Base-by-base conservation (phyloP, 73 alveolate species). In the Paramecium tetraurelia region DNA sequence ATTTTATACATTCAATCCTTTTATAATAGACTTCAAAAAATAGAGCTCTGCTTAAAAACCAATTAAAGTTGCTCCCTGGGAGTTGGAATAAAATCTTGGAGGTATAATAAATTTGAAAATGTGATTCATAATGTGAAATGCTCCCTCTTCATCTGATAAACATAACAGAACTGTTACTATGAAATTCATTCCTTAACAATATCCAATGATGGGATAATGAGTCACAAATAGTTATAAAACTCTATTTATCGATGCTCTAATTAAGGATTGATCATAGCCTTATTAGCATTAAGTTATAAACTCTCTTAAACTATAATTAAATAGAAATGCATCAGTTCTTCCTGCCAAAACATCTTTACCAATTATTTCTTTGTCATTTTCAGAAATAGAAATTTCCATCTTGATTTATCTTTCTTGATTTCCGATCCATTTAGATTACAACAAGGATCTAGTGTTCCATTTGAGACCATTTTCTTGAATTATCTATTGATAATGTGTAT, bases 81-180 rank as follows among this genome's bases (percentile, higher is more conserved):
- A 31, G 21, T 21, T 48, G 27, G 77, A 80, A 22, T 80, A 80
- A 36, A 80, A 80, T 80, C 77, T 40, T 40, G 90, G 68, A 44
- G 90, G 90, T 72, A 80, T 48, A 1, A 80, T 80, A 10, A 14
- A 31, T 21, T 40, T 43, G 14, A 80, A 80, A 9, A 80, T 24
- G 14, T 80, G 72, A 80, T 33, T 43, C 90, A 80, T 80, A 22
- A 80, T 31, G 10, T 80, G 75, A 46, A 80, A 80, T 40, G 90
- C 90, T 22, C 90, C 90, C 21, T 80, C 76, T 44, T 44, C 90
- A 80, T 80, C 90, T 80, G 90, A 12, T 4, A 80, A 16, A 44
- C 90, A 80, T 7, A 80, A 21, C 4, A 80, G 8, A 10, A 80
- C 7, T 80, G 72, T 43, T 2, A 57, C 90, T 20, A 80, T 80